Evolutionary conservation across 192 early-diverging fungal species (phyloP), one percentile per base, ranked within the genome.

Genomic region (Funneliformis geosporum): DNA sequence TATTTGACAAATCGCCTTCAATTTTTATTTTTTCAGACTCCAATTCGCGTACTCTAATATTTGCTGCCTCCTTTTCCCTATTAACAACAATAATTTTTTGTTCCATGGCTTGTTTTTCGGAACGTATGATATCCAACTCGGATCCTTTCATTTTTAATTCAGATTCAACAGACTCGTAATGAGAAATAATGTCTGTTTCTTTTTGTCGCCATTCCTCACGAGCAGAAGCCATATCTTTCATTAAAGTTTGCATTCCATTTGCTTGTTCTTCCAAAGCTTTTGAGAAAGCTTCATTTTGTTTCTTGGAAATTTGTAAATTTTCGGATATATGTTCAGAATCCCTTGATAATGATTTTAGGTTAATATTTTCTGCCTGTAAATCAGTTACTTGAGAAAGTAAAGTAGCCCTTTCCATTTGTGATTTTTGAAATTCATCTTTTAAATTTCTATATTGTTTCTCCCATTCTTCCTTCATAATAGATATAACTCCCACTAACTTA

Each of bases 211-310:
- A 74, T 28, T 6, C 33, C 33, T 74, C 73, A 27, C 73, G 46
- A 28, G 59, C 73, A 21, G 44, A 6, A 23, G 73, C 73, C 47
- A 59, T 74, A 25, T 33, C 23, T 18, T 74, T 74, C 73, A 74
- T 74, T 40, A 71, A 12, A 44, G 69, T 71, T 21, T 71, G 69
- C 69, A 71, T 71, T 46, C 69, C 69, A 25, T 7, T 71, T 46
- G 44, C 42, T 44, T 74, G 73, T 7, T 59, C 47, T 23, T 74
- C 73, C 23, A 74, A 60, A 33, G 59, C 14, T 60, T 59, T 74
- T 6, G 44, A 47, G 12, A 59, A 59, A 38, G 55, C 55, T 33
- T 55, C 38, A 21, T 74, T 74, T 12, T 74, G 73, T 16, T 59
- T 74, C 5, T 74, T 25, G 1, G 9, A 12, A 11, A 28, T 47